Base-by-base conservation (phyloP, 306 rosid genomes). In the Vigna reflexopilosa region DNA sequence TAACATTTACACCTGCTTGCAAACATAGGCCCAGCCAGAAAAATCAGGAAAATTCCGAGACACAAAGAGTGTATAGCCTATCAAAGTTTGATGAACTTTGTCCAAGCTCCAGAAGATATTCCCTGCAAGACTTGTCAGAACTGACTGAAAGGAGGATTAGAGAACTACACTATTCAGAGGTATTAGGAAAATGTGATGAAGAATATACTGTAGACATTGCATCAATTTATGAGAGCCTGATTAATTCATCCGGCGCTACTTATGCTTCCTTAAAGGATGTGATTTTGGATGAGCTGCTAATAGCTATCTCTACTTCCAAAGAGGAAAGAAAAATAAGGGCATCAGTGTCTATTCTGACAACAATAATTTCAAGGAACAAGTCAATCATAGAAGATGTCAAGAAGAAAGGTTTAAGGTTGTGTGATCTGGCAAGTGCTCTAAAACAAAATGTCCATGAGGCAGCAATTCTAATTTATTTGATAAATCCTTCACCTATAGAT, bases 361-460 rank as follows among this genome's bases (percentile, higher is more conserved):
- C 90, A 64, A 91, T 91, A 57, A 75, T 88, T 85, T 87, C 90
- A 71, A 82, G 80, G 82, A 87, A 91, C 87, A 87, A 83, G 57
- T 91, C 94, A 69, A 82, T 85, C 26, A 75, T 91, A 20, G 90
- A 85, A 70, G 93, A 89, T 76, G 86, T 91, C 67, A 91, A 91
- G 87, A 91, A 85, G 79, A 91, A 91, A 83, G 94, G 94, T 77
- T 82, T 90, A 47, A 86, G 77, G 85, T 66, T 91, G 79, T 79
- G 85, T 77, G 94, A 88, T 87, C 83, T 91, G 64, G 97, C 93
- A 69, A 82, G 88, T 75, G 97, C 97, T 78, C 91, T 91, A 30
- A 91, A 87, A 76, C 89, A 86, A 81, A 88, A 91, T 79, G 90
- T 91, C 51, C 88, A 90, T 4, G 97, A 91, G 84, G 97, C 97